A percentile compares a stretch with the other conserved stretches of the same genome.
phyloP scores from a whole-genome alignment of 2,329 filamentous ascomycete species.

The Colletotrichum sp. region DNA sequence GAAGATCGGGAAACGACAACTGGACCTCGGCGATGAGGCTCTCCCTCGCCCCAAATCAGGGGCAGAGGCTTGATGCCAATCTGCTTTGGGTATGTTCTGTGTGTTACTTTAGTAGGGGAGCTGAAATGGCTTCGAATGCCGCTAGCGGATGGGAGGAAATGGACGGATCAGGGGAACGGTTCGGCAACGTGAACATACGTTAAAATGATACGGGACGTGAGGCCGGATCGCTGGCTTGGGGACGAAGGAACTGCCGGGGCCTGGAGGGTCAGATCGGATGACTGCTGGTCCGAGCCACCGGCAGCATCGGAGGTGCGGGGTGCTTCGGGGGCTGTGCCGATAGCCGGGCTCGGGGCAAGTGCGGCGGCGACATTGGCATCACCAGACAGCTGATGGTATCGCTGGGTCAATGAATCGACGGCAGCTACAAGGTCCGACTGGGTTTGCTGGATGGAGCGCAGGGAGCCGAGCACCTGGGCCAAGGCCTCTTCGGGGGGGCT shows the following conservation, averaged over 20 bases:
- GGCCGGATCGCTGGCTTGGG: conserved; percentile 44
- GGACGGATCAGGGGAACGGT: not conserved
- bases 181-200: conserved; percentile 42
- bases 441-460: conserved; percentile 42
- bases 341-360: not conserved
- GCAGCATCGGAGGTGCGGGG: conserved; percentile 17
- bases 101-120: not conserved
- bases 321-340: not conserved
- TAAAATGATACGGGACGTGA: conserved; percentile 60
- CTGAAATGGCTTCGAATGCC: not conserved
- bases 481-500: conserved; percentile 27
- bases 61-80: conserved; percentile 91
- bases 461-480: conserved; percentile 34
- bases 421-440: conserved; percentile 45
- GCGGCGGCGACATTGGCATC: not conserved
- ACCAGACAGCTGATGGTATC: conserved; percentile 15
- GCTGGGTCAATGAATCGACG: conserved; percentile 42
- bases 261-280: conserved; percentile 22
- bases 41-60: conserved; percentile 84
- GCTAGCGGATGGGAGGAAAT: not conserved
- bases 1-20: conserved; percentile 83
- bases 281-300: not conserved
- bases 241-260: conserved; percentile 28
- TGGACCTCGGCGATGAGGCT: conserved; percentile 78
- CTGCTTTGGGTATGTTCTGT: conserved; percentile 86